Evolutionary conservation across 345 rosid species (phyloP).

Genomic region (Raphanus raphanistrum): DNA sequence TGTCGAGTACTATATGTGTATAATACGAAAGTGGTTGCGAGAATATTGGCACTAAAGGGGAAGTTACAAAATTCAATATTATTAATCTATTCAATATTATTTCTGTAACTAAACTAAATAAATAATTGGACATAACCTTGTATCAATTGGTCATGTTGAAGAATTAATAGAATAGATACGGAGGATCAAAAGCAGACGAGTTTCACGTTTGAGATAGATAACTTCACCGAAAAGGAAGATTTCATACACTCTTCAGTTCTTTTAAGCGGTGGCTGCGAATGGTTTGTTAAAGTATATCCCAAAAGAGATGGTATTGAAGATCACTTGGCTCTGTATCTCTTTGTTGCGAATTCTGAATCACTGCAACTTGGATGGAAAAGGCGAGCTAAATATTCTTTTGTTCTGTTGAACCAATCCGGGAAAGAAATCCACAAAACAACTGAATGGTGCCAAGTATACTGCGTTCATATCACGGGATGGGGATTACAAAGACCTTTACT

Average conservation of each 20-base stretch:
- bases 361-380: background rate
- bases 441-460: background rate
- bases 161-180: background rate
- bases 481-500: background rate
- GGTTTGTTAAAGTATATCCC: background rate
- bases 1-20: too few relatives aligned
- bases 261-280: constrained; percentile 2
- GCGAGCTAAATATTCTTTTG: background rate
- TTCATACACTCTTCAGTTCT: background rate
- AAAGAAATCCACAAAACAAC: background rate
- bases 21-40: too few relatives aligned
- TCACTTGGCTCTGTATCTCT: background rate
- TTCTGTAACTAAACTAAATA: too few relatives aligned
- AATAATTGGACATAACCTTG: too few relatives aligned
- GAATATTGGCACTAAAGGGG: too few relatives aligned
- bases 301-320: background rate
- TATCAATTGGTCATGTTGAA: too few relatives aligned
- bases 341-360: background rate
- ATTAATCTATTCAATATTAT: too few relatives aligned
- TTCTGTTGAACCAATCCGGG: constrained; percentile 1
- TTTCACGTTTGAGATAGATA: constrained; percentile 23
- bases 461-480: background rate
- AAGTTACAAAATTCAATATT: too few relatives aligned
- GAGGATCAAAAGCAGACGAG: background rate
- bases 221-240: constrained; percentile 4